phyloP scores from a whole-genome alignment of 495 filamentous ascomycete genomes.

The Aspergillus asperescens region DNA sequence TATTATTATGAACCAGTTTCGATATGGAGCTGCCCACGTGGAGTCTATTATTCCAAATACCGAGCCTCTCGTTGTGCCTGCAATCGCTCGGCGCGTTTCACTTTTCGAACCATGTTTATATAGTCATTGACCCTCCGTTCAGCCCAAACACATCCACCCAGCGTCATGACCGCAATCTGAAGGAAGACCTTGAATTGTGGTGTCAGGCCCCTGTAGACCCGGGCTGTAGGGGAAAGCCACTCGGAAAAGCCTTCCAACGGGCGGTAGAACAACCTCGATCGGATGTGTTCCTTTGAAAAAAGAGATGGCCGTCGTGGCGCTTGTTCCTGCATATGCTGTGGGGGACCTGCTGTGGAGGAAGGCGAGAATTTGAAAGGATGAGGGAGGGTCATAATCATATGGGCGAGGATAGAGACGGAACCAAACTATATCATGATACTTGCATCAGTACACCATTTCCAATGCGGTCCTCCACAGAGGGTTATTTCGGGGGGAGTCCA shows the following conservation, averaged over 20 bases:
- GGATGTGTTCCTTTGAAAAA: conserved; percentile 35
- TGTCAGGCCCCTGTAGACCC: conserved; percentile 76
- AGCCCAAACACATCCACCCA: conserved; percentile 79
- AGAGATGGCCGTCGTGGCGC: conserved; percentile 19
- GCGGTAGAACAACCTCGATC: conserved; percentile 38
- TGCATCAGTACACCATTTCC: not conserved
- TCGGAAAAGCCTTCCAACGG: conserved; percentile 43
- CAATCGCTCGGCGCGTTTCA: conserved; percentile 57
- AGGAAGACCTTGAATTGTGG: conserved; percentile 90
- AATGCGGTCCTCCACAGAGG: too few species aligned
- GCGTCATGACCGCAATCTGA: conserved; percentile 81
- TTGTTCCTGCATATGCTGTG: conserved; percentile 12
- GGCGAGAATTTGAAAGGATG: conserved; percentile 43
- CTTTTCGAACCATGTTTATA: conserved; percentile 45
- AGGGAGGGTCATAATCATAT: conserved; percentile 44
- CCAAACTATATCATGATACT: conserved; percentile 31
- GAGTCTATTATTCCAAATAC: conserved; percentile 10
- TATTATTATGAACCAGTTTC: not conserved
- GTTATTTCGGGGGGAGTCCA: too few species aligned
- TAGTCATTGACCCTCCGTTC: conserved; percentile 70
- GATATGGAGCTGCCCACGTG: not conserved
- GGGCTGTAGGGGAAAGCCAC: conserved; percentile 48
- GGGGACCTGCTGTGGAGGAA: conserved; percentile 19
- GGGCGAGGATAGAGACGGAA: conserved; percentile 44
- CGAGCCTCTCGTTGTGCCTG: conserved; percentile 53